Percentiles rank a stretch among this genome's conserved stretches.
These are phyloP conservation scores for Plasmodium berghei DNA, from an alignment of 169 alveolate species.

Conservation along the genomic window DNA sequence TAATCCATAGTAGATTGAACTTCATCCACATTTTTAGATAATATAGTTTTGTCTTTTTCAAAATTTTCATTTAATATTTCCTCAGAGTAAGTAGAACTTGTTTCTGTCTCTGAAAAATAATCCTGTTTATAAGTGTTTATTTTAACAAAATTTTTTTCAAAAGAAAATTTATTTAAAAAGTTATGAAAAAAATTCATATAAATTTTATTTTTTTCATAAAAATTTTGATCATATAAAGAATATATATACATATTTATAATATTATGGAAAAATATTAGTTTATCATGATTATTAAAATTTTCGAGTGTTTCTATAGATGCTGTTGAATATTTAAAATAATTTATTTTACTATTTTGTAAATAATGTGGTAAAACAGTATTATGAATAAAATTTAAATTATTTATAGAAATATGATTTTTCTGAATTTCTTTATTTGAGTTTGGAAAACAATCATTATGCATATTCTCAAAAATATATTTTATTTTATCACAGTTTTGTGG, in stretches of 20 bases:
- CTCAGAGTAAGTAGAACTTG: not conserved
- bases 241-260: constrained; percentile 11
- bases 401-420: too few relatives aligned
- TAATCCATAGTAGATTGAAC: too few relatives aligned
- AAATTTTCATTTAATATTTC: too few relatives aligned
- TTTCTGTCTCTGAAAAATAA: not conserved
- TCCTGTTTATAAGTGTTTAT: not conserved
- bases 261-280: constrained; percentile 46
- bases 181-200: constrained; percentile 42
- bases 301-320: constrained; percentile 8
- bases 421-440: too few relatives aligned
- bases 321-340: constrained; percentile 1
- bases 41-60: too few relatives aligned
- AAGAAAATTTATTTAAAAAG: constrained; percentile 25
- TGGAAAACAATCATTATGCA: too few relatives aligned
- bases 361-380: not conserved
- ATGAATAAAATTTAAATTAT: too few relatives aligned
- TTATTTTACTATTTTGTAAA: not conserved
- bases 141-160: constrained; percentile 3
- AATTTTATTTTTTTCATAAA: constrained; percentile 23
- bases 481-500: too few relatives aligned
- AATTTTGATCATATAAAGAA: constrained; percentile 15
- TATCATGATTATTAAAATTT: constrained; percentile 56
- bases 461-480: too few relatives aligned
- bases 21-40: too few relatives aligned